These are phyloP conservation scores for Spergularia marina DNA, from an alignment of 148 eudicot species.

Conservation along the genomic window DNA sequence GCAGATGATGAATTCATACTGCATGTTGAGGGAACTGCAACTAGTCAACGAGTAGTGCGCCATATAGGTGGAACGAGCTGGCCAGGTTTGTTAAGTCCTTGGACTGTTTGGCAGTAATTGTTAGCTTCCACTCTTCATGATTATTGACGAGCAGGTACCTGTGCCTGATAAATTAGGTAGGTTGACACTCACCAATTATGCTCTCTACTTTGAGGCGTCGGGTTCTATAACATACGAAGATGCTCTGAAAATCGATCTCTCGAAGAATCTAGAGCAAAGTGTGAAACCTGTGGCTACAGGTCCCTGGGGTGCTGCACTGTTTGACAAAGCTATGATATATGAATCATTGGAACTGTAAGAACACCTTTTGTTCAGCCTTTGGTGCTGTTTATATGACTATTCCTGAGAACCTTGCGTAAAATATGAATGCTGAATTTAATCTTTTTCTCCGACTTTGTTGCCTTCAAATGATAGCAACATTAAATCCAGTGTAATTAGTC, in stretches of 20 bases:
- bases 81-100: conserved; percentile 57
- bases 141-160: not conserved
- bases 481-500: no score
- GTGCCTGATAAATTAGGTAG: conserved; percentile 51
- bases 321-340: conserved; percentile 80
- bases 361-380: not conserved
- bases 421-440: not conserved
- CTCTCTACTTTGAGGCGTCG: conserved; percentile 88
- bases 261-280: conserved; percentile 51
- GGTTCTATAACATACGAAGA: conserved; percentile 59
- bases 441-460: no score
- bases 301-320: conserved; percentile 94
- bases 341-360: conserved; percentile 73
- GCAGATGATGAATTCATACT: conserved; percentile 83
- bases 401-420: not conserved
- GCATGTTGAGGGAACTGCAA: conserved; percentile 87
- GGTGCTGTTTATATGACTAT: not conserved
- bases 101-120: not conserved
- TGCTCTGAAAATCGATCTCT: conserved; percentile 66
- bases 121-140: not conserved
- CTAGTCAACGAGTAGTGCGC: conserved; percentile 76
- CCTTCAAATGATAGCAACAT: no score
- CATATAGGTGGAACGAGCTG: conserved; percentile 90
- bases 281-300: conserved; percentile 85
- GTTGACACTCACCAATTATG: conserved; percentile 86